phyloP scores from a whole-genome alignment of 768 basidiomycete genomes.

The Collybiopsis confluens region DNA sequence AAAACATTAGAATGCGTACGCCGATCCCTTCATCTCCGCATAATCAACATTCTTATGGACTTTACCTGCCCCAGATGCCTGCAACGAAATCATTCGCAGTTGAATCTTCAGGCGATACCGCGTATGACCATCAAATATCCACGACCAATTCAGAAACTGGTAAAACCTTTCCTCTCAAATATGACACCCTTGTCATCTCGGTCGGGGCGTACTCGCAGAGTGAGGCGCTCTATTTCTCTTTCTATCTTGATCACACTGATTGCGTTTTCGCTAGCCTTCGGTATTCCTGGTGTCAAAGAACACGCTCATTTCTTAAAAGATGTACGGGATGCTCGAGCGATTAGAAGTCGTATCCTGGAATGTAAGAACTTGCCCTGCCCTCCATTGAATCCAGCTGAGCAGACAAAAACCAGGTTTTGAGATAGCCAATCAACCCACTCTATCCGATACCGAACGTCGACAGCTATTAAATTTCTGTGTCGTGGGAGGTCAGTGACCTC shows the following conservation, averaged over 20 bases:
- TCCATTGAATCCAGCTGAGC: neutral
- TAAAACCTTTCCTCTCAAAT: constrained; percentile 53
- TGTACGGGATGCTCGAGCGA: constrained; percentile 68
- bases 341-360: constrained; percentile 70
- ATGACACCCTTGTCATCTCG: constrained; percentile 81
- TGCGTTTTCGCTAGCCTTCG: constrained; percentile 46
- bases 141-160: constrained; percentile 16
- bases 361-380: constrained; percentile 32
- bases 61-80: no score
- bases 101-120: constrained; percentile 18
- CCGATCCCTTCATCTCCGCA: neutral
- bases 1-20: constrained; percentile 59
- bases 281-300: constrained; percentile 74
- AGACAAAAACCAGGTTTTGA: constrained; percentile 56
- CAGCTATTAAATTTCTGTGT: constrained; percentile 78
- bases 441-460: constrained; percentile 66
- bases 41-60: no score
- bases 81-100: constrained; percentile 44
- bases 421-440: constrained; percentile 76
- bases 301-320: constrained; percentile 81
- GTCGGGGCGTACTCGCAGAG: constrained; percentile 87
- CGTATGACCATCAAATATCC: constrained; percentile 11
- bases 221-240: constrained; percentile 24
- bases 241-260: neutral
- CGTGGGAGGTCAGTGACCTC: constrained; percentile 51